Evolutionary conservation across 495 filamentous ascomycete species (phyloP).

Genomic region (Hypoxylon fuscum): DNA sequence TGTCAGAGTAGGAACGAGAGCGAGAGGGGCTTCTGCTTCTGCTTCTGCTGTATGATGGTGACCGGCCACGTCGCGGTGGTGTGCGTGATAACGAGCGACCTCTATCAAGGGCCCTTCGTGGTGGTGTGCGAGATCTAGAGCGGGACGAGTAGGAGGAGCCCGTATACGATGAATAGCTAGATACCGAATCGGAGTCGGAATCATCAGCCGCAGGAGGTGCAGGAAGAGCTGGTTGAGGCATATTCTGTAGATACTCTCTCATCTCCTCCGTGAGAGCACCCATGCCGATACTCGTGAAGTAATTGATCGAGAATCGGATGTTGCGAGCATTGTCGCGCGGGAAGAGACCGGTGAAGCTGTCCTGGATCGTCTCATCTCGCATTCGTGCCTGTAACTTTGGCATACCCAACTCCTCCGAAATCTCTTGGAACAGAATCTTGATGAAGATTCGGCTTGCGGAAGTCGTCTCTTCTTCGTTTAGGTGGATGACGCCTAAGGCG

Average conservation of each 20-base stretch:
- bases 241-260: slow-evolving; percentile 87
- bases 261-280: slow-evolving; percentile 93
- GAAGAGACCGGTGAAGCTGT: slow-evolving; percentile 87
- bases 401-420: slow-evolving; percentile 86
- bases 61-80: slow-evolving; percentile 46
- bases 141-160: slow-evolving; percentile 64
- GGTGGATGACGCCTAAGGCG: slow-evolving; percentile 79
- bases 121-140: slow-evolving; percentile 51
- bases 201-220: slow-evolving; percentile 66
- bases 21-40: slow-evolving; percentile 52
- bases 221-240: slow-evolving; percentile 77
- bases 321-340: slow-evolving; percentile 87
- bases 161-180: slow-evolving; percentile 72
- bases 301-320: slow-evolving; percentile 97
- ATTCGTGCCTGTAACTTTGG: slow-evolving; percentile 77
- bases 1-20: slow-evolving; percentile 46
- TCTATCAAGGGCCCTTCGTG: slow-evolving; percentile 41
- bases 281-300: slow-evolving; percentile 97
- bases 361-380: slow-evolving; percentile 77
- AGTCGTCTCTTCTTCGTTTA: slow-evolving; percentile 97
- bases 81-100: slow-evolving; percentile 53
- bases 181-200: slow-evolving; percentile 69
- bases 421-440: slow-evolving; percentile 95
- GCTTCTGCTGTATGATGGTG: slow-evolving; percentile 52
- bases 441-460: slow-evolving; percentile 96